Percentiles rank a stretch among this genome's conserved stretches.
These are phyloP conservation scores for Scytalidium lignicola DNA, from an alignment of 2,329 filamentous ascomycete genomes.

Conservation along the genomic window DNA sequence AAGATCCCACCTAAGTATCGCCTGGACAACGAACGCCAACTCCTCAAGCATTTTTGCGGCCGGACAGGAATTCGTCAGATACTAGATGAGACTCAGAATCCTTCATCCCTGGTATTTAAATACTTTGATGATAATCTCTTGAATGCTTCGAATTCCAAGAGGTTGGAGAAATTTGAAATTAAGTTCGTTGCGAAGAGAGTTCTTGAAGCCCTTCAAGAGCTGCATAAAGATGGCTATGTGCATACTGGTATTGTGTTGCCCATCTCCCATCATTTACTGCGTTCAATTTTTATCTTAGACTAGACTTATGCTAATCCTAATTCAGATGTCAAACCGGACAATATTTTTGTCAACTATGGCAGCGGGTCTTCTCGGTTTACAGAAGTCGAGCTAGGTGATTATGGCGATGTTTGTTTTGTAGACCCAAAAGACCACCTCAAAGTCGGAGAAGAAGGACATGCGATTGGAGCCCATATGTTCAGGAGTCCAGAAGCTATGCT, in stretches of 20 bases:
- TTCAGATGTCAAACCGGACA: slow-evolving; percentile 28
- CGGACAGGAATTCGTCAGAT: slow-evolving; percentile 8
- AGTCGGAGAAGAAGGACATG: slow-evolving; percentile 4
- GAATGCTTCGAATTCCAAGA: slow-evolving; percentile 6
- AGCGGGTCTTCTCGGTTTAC: slow-evolving; percentile 9
- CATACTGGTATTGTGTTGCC: slow-evolving; percentile 13
- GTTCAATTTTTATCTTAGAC: background rate
- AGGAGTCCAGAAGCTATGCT: slow-evolving; percentile 16
- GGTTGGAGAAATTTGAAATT: slow-evolving; percentile 6
- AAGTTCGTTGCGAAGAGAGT: slow-evolving; percentile 14
- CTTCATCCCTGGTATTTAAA: slow-evolving; percentile 11
- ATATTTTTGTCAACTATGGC: slow-evolving; percentile 22
- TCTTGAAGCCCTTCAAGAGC: slow-evolving; percentile 9
- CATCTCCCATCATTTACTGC: background rate
- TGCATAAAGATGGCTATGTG: slow-evolving; percentile 15
- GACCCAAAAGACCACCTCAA: slow-evolving; percentile 10
- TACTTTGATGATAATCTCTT: slow-evolving; percentile 12
- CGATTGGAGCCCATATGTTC: slow-evolving; percentile 13
- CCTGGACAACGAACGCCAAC: slow-evolving; percentile 11
- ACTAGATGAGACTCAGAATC: slow-evolving; percentile 9
- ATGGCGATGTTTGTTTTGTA: slow-evolving; percentile 12
- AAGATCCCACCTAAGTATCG: slow-evolving; percentile 9
- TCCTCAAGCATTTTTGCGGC: slow-evolving; percentile 9
- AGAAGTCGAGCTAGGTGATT: slow-evolving; percentile 7
- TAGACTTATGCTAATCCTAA: slow-evolving; percentile 7